Conservation (phyloP, 2,329 filamentous ascomycete genomes). For the Fusarium pseudograminearum region DNA sequence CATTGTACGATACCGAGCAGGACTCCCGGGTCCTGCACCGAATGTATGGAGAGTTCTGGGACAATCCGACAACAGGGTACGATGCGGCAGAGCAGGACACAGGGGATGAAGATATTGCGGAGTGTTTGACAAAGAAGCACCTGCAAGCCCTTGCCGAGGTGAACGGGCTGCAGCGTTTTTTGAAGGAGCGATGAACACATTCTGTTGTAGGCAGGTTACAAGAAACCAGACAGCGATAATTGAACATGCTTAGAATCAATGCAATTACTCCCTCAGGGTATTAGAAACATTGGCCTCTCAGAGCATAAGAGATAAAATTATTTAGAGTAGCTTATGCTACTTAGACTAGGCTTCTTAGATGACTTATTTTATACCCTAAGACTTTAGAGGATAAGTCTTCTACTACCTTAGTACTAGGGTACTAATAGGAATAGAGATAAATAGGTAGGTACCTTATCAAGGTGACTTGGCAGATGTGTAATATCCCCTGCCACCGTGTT, state of each 20-base stretch:
- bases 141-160: neutral
- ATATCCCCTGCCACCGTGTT: too few relatives aligned
- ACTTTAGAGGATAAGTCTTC: too few relatives aligned
- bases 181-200: neutral
- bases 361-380: too few relatives aligned
- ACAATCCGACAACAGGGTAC: neutral
- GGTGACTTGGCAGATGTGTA: too few relatives aligned
- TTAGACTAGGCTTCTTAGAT: too few relatives aligned
- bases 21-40: constrained; percentile 52
- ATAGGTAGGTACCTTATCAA: too few relatives aligned
- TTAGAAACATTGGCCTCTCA: too few relatives aligned
- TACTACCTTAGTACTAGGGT: too few relatives aligned
- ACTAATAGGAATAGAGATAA: too few relatives aligned
- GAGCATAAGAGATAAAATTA: too few relatives aligned
- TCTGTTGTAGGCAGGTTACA: neutral
- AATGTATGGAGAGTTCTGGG: constrained; percentile 31
- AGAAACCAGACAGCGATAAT: neutral
- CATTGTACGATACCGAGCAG: constrained; percentile 41
- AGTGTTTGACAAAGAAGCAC: neutral
- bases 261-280: too few relatives aligned
- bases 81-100: neutral
- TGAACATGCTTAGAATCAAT: neutral
- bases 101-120: neutral
- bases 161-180: neutral
- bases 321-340: too few relatives aligned